A percentile compares a stretch with the other conserved stretches of the same genome.
phyloP scores from a whole-genome alignment of 768 basidiomycete genomes.

The Paxillus involutus region DNA sequence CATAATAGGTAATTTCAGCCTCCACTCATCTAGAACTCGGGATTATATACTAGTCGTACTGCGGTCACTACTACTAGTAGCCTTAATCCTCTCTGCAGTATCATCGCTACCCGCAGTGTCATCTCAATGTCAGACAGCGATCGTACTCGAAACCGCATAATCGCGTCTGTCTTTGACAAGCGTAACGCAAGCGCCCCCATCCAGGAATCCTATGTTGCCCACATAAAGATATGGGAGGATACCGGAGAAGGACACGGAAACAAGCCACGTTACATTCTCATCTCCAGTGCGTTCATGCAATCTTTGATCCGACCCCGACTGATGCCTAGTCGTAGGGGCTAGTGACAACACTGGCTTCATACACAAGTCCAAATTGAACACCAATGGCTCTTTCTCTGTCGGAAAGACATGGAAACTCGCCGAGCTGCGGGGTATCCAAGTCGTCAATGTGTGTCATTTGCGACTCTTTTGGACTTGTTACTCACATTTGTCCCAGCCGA shows the following conservation, averaged over 20 bases:
- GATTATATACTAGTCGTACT: too few species aligned
- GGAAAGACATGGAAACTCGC: constrained; percentile 93
- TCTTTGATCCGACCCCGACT: background rate
- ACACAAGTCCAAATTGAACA: constrained; percentile 96
- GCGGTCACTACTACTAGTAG: too few species aligned
- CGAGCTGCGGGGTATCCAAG: constrained; percentile 80
- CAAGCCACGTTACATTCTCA: constrained; percentile 88
- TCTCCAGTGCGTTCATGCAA: constrained; percentile 71
- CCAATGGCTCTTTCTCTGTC: constrained; percentile 92
- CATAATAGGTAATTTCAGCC: background rate
- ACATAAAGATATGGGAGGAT: constrained; percentile 95
- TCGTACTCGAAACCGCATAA: constrained; percentile 67
- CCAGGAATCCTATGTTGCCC: constrained; percentile 82
- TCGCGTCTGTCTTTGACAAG: constrained; percentile 79
- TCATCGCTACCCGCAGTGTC: background rate
- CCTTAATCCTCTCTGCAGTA: too few species aligned
- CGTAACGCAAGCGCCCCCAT: constrained; percentile 61
- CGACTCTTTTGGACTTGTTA: constrained; percentile 12
- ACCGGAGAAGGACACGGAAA: constrained; percentile 65
- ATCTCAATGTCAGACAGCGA: constrained; percentile 40
- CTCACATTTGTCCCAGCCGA: constrained; percentile 43
- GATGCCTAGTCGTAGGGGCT: constrained; percentile 44
- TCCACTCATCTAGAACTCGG: too few species aligned
- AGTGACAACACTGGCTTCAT: constrained; percentile 66
- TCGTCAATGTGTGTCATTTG: constrained; percentile 59